Percentiles rank a stretch among this genome's conserved stretches.
Evolutionary conservation across 2,329 filamentous ascomycete species (phyloP).

Genomic region (Alternaria metachromatica): DNA sequence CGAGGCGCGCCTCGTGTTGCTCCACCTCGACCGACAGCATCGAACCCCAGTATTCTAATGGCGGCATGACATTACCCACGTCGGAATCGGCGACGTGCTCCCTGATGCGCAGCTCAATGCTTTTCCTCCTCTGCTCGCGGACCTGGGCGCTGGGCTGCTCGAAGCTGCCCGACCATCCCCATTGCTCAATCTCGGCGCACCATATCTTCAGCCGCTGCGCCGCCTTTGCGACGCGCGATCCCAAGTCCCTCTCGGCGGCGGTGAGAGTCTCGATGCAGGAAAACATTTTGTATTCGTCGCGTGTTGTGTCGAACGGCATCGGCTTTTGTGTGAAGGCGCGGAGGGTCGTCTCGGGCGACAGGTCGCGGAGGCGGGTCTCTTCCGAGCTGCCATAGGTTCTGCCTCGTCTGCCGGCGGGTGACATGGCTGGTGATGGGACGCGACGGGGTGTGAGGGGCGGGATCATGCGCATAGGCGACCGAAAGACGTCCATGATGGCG

Average conservation of each 20-base stretch:
- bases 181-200: constrained; percentile 72
- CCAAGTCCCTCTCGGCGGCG: constrained; percentile 72
- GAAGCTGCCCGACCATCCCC: constrained; percentile 64
- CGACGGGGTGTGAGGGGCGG: constrained; percentile 42
- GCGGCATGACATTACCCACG: constrained; percentile 28
- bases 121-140: constrained; percentile 36
- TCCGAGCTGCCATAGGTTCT: constrained; percentile 35
- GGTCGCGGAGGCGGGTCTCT: constrained; percentile 43
- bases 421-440: constrained; percentile 44
- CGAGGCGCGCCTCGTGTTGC: constrained; percentile 74
- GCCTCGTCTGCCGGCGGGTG: constrained; percentile 38
- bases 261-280: constrained; percentile 69
- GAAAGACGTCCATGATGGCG: constrained; percentile 35
- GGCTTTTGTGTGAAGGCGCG: constrained; percentile 53
- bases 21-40: constrained; percentile 69
- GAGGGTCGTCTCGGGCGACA: constrained; percentile 52
- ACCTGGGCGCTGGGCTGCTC: constrained; percentile 47
- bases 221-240: constrained; percentile 71
- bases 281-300: constrained; percentile 50
- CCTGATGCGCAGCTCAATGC: constrained; percentile 40
- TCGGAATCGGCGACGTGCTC: constrained; percentile 38
- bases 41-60: constrained; percentile 70
- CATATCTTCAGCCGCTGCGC: constrained; percentile 76
- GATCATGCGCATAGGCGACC: constrained; percentile 39
- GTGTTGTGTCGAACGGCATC: constrained; percentile 52